Conservation (phyloP, 805 yeast genomes). For the Candida montana region DNA sequence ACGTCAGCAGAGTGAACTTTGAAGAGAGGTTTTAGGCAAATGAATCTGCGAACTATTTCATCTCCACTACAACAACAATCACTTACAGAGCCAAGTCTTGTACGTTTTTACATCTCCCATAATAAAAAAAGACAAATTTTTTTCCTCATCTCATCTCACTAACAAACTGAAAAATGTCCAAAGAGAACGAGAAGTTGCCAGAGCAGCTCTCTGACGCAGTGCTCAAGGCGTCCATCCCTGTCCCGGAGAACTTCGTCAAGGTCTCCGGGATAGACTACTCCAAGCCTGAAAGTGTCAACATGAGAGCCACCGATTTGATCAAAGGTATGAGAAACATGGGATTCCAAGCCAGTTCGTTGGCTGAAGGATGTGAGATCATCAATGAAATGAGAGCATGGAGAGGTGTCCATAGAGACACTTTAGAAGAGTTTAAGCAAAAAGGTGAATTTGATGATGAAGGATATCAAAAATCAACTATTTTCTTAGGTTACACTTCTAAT, state of each 20-base stretch:
- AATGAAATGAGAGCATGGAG: conserved; percentile 92
- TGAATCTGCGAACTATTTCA: too few relatives aligned
- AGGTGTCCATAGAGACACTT: conserved; percentile 66
- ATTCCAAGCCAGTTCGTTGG: conserved; percentile 86
- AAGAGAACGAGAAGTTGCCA: conserved; percentile 45
- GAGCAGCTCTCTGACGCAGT: conserved; percentile 87
- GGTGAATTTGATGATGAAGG: conserved; percentile 79
- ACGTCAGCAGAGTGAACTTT: too few relatives aligned
- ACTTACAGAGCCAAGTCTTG: too few relatives aligned
- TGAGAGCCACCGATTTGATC: conserved; percentile 75
- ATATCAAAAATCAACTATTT: conserved; percentile 80
- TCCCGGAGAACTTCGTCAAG: conserved; percentile 71
- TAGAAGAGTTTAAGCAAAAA: conserved; percentile 63
- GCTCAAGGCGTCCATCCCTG: conserved; percentile 73
- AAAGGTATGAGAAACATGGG: conserved; percentile 92
- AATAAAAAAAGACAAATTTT: background rate
- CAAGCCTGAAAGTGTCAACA: conserved; percentile 64
- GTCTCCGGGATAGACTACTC: conserved; percentile 91
- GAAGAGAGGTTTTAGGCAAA: too few relatives aligned
- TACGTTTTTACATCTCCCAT: too few relatives aligned
- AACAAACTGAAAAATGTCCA: conserved; percentile 25
- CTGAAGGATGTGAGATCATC: conserved; percentile 87
- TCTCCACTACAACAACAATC: too few relatives aligned
- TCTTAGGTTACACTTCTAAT: conserved; percentile 95
- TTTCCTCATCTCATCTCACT: conserved; percentile 2